Evolutionary conservation across 306 rosid genomes (phyloP).

Genomic region (Ammopiptanthus mongolicus): DNA sequence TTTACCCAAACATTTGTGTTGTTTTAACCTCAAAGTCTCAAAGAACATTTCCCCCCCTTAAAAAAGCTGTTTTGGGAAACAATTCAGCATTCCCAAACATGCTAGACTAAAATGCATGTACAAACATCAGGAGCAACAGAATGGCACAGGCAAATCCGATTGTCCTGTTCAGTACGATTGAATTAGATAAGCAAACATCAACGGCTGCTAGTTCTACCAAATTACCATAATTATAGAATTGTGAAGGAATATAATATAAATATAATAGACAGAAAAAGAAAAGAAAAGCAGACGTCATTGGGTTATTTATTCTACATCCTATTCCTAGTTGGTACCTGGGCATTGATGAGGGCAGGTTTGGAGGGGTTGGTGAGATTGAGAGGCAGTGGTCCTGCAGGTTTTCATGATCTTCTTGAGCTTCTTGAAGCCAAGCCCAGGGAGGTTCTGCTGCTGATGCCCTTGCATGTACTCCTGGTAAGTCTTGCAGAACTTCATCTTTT

Average conservation of each 20-base stretch:
- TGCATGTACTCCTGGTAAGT: constrained; percentile 69
- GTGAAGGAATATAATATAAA: neutral
- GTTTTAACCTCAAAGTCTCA: no score
- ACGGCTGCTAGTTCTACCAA: neutral
- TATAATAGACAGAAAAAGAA: neutral
- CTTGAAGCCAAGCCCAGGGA: constrained; percentile 77
- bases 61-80: no score
- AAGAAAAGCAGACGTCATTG: neutral
- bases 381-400: constrained; percentile 44
- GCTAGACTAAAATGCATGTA: neutral
- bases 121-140: neutral
- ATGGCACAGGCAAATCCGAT: neutral
- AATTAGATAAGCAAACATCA: neutral
- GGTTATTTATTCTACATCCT: neutral
- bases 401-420: constrained; percentile 80
- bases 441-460: constrained; percentile 47
- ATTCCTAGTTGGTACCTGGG: no score
- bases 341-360: constrained; percentile 58
- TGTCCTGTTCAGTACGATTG: neutral
- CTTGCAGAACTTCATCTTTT: constrained; percentile 87
- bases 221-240: neutral
- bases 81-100: no score
- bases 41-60: no score
- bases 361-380: constrained; percentile 18
- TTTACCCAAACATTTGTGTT: no score